Percentiles rank a stretch among this genome's conserved stretches.
These are phyloP conservation scores for Podila minutissima DNA, from an alignment of 192 early-diverging fungal species.

Conservation along the genomic window DNA sequence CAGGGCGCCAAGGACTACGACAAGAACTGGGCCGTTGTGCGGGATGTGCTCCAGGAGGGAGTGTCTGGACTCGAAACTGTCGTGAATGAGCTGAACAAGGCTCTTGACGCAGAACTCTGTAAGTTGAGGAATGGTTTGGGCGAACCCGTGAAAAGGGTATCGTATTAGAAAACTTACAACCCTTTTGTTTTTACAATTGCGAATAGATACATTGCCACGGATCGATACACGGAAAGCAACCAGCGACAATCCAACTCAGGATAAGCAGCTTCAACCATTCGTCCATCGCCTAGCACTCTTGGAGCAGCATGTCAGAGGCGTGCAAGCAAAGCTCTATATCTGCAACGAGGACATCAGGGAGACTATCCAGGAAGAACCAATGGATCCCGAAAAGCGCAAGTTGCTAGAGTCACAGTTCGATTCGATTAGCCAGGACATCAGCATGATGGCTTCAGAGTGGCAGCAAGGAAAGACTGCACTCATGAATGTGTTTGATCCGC, in stretches of 20 bases:
- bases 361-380: slow-evolving; percentile 28
- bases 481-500: slow-evolving; percentile 46
- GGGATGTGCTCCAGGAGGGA: slow-evolving; percentile 45
- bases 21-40: slow-evolving; percentile 51
- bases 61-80: slow-evolving; percentile 44
- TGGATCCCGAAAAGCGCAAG: slow-evolving; percentile 26
- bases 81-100: slow-evolving; percentile 51
- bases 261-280: slow-evolving; percentile 52
- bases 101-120: slow-evolving; percentile 59
- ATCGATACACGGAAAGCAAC: slow-evolving; percentile 36
- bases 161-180: not conserved
- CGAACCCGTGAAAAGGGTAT: no score
- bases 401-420: slow-evolving; percentile 55
- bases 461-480: slow-evolving; percentile 58
- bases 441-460: slow-evolving; percentile 62
- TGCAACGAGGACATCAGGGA: slow-evolving; percentile 63
- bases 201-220: slow-evolving; percentile 49
- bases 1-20: slow-evolving; percentile 58
- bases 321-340: slow-evolving; percentile 66
- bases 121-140: slow-evolving; percentile 14
- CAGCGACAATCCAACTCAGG: slow-evolving; percentile 22
- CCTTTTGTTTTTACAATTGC: slow-evolving; percentile 7
- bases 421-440: slow-evolving; percentile 59
- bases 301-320: slow-evolving; percentile 63
- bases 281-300: slow-evolving; percentile 55